Conservation (phyloP, 2,329 filamentous ascomycete genomes). For the Pseudogymnoascus sp. region DNA sequence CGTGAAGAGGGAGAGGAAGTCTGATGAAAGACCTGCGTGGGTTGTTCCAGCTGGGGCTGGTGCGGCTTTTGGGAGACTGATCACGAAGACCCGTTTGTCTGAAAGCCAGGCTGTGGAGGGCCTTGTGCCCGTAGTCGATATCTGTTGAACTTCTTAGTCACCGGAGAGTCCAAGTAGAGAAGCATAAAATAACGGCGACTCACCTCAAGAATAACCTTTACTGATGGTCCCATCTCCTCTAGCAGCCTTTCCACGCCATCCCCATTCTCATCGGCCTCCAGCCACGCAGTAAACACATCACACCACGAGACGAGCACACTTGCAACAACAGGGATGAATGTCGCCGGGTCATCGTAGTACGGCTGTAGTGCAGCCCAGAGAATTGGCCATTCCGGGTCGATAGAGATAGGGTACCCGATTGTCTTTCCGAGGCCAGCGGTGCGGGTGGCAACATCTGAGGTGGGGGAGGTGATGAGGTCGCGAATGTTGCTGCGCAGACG, state of each 20-base stretch:
- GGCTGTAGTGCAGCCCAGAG: constrained; percentile 33
- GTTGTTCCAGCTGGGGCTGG: constrained; percentile 22
- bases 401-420: constrained; percentile 35
- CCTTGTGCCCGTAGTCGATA: constrained; percentile 25
- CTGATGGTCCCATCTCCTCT: constrained; percentile 27
- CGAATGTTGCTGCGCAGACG: constrained; percentile 20
- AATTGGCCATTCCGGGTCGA: constrained; percentile 39
- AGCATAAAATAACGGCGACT: not conserved
- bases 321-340: constrained; percentile 34
- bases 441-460: constrained; percentile 10
- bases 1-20: constrained; percentile 33
- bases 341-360: constrained; percentile 35
- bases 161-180: constrained; percentile 7
- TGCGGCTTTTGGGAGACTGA: constrained; percentile 32
- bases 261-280: constrained; percentile 36
- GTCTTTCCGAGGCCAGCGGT: constrained; percentile 12
- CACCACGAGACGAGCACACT: constrained; percentile 35
- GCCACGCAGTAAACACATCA: constrained; percentile 33
- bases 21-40: constrained; percentile 21
- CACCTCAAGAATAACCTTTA: constrained; percentile 30
- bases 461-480: constrained; percentile 16
- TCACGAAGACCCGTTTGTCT: constrained; percentile 32
- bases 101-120: constrained; percentile 34
- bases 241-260: constrained; percentile 38
- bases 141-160: not conserved